Evolutionary conservation across 768 basidiomycete species (phyloP).

Genomic region (Collybia sp.): DNA sequence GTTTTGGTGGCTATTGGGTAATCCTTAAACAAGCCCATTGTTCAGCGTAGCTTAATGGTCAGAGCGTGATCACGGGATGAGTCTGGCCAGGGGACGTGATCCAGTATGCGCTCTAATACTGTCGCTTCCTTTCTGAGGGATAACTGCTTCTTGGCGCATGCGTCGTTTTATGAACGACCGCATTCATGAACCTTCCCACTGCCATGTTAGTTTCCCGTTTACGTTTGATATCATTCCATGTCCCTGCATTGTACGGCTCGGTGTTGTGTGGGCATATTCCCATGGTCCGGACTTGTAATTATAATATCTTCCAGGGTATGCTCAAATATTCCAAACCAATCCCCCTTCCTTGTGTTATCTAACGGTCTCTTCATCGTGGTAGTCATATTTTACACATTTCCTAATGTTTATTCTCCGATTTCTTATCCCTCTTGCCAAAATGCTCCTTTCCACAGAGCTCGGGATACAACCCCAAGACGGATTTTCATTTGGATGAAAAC

Average conservation of each 20-base stretch:
- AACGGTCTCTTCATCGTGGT: constrained; percentile 17
- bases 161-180: too few relatives aligned
- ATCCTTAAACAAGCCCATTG: constrained; percentile 9
- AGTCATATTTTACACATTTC: constrained; percentile 8
- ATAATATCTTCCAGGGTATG: constrained; percentile 14
- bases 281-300: constrained; percentile 34
- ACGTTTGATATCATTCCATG: constrained; percentile 4
- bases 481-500: too few relatives aligned
- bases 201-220: too few relatives aligned
- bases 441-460: too few relatives aligned
- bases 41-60: constrained; percentile 25
- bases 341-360: constrained; percentile 28
- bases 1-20: too few relatives aligned
- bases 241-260: constrained; percentile 2
- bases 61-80: constrained; percentile 15
- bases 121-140: too few relatives aligned
- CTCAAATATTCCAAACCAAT: constrained; percentile 14
- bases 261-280: constrained; percentile 8
- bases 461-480: too few relatives aligned
- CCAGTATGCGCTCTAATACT: too few relatives aligned
- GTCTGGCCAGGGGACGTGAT: too few relatives aligned
- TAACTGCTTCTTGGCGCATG: too few relatives aligned
- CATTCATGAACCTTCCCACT: too few relatives aligned
- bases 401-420: constrained; percentile 14
- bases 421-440: too few relatives aligned